These are phyloP conservation scores for Phyllachora maydis DNA, from an alignment of 2,329 filamentous ascomycete genomes.

Conservation along the genomic window DNA sequence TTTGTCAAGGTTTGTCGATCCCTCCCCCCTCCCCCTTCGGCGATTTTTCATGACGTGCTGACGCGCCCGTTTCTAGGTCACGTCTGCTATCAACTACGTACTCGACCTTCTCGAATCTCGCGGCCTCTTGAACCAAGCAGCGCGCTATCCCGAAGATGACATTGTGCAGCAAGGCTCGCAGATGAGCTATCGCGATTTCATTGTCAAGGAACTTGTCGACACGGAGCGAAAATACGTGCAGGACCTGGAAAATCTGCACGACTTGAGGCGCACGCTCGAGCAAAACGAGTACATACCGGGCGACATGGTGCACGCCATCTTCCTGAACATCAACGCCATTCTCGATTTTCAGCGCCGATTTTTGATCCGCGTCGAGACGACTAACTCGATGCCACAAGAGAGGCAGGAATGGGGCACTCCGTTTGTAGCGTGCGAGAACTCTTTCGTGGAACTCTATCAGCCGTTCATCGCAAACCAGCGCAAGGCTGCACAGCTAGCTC, in stretches of 20 bases:
- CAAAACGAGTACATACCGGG: constrained; percentile 75
- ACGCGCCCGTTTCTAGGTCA: constrained; percentile 39
- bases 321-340: constrained; percentile 86
- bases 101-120: constrained; percentile 68
- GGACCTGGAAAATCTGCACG: constrained; percentile 83
- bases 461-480: constrained; percentile 95
- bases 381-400: constrained; percentile 58
- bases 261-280: constrained; percentile 76
- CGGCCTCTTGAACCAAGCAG: constrained; percentile 46
- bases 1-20: constrained; percentile 60
- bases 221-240: constrained; percentile 97
- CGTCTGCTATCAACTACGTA: constrained; percentile 78
- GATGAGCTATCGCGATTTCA: constrained; percentile 62
- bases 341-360: constrained; percentile 92
- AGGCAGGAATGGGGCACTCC: constrained; percentile 90
- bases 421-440: constrained; percentile 67
- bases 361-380: constrained; percentile 87
- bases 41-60: not conserved
- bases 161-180: constrained; percentile 38
- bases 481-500: constrained; percentile 70
- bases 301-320: constrained; percentile 83
- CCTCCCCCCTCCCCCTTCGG: not conserved
- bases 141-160: constrained; percentile 35
- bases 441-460: constrained; percentile 84
- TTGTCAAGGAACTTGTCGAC: constrained; percentile 78